Conservation (phyloP, 2,329 filamentous ascomycete species). For the Beauveria brongniartii region DNA sequence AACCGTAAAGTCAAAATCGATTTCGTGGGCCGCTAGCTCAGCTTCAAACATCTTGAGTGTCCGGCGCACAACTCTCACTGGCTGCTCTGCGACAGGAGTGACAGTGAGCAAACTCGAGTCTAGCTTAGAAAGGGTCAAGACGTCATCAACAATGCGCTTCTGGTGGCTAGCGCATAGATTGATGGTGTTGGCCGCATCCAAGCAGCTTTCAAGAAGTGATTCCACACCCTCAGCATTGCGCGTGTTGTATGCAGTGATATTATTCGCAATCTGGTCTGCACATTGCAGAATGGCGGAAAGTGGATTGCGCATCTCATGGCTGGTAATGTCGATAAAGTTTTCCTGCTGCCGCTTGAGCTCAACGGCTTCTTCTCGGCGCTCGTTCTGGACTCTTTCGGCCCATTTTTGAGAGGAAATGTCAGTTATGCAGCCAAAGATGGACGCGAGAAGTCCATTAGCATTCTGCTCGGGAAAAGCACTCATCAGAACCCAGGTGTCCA, state of each 20-base stretch:
- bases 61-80: slow-evolving; percentile 57
- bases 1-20: slow-evolving; percentile 60
- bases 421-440: slow-evolving; percentile 73
- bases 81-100: slow-evolving; percentile 62
- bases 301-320: slow-evolving; percentile 70
- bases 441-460: slow-evolving; percentile 55
- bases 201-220: slow-evolving; percentile 43
- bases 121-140: slow-evolving; percentile 59
- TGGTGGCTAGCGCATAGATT: slow-evolving; percentile 73
- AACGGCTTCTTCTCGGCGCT: slow-evolving; percentile 70
- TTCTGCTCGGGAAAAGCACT: slow-evolving; percentile 67
- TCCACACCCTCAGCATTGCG: slow-evolving; percentile 36
- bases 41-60: slow-evolving; percentile 74
- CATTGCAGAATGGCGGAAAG: slow-evolving; percentile 68
- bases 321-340: slow-evolving; percentile 68
- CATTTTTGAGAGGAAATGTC: slow-evolving; percentile 82
- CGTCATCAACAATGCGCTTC: slow-evolving; percentile 62
- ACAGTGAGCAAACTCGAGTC: slow-evolving; percentile 64
- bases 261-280: slow-evolving; percentile 59
- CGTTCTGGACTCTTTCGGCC: slow-evolving; percentile 72
- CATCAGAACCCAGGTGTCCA: slow-evolving; percentile 71
- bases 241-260: slow-evolving; percentile 36
- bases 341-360: slow-evolving; percentile 67
- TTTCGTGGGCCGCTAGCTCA: slow-evolving; percentile 63
- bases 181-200: slow-evolving; percentile 76